Evolutionary conservation across 768 basidiomycete genomes (phyloP).

Genomic region (Phylloporus sp.): DNA sequence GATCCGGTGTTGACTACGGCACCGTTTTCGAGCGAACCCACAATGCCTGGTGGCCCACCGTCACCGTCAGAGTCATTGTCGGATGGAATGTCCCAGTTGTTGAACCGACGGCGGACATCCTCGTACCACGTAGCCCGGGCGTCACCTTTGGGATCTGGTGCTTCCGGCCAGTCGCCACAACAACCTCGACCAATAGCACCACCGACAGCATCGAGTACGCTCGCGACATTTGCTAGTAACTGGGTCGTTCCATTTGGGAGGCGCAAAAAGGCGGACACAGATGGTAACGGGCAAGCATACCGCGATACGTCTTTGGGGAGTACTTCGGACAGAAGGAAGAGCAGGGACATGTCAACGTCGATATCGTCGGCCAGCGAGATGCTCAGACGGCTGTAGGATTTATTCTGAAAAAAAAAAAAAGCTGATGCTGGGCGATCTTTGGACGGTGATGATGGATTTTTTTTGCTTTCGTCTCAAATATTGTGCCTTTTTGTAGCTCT

Average conservation of each 20-base stretch:
- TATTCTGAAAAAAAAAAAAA: neutral
- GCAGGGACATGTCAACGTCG: constrained; percentile 33
- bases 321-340: neutral
- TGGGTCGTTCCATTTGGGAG: constrained; percentile 66
- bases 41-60: constrained; percentile 39
- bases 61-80: constrained; percentile 58
- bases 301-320: constrained; percentile 16
- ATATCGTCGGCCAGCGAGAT: constrained; percentile 42
- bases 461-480: neutral
- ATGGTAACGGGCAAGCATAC: constrained; percentile 18
- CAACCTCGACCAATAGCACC: constrained; percentile 18
- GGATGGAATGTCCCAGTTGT: constrained; percentile 53
- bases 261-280: constrained; percentile 36
- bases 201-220: constrained; percentile 45
- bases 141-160: constrained; percentile 39
- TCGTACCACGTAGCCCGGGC: constrained; percentile 56
- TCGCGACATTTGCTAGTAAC: constrained; percentile 58
- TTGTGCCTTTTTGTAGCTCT: neutral
- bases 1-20: constrained; percentile 49
- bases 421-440: neutral
- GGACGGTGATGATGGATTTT: neutral
- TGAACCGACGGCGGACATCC: constrained; percentile 50
- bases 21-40: constrained; percentile 32
- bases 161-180: neutral
- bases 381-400: constrained; percentile 23